Conservation (phyloP, 192 early-diverging fungal genomes). For the Cladochytrium replicatum region DNA sequence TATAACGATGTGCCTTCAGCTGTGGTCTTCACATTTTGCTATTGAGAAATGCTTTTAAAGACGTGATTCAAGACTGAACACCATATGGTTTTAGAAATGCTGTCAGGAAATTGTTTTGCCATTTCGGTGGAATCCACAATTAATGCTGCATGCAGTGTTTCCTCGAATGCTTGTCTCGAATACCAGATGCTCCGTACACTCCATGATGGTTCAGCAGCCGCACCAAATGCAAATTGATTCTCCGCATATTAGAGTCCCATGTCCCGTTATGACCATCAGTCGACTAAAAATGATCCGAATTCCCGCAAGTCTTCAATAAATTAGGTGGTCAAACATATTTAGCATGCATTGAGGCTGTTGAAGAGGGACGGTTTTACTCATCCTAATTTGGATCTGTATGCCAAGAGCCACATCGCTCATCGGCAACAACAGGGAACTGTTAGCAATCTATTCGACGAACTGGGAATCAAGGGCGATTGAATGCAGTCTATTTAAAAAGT, state of each 20-base stretch:
- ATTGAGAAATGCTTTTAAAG: no score
- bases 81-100: conserved; percentile 81
- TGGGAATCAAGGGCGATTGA: conserved; percentile 68
- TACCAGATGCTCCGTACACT: conserved; percentile 36
- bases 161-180: neutral
- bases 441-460: conserved; percentile 57
- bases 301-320: conserved; percentile 18
- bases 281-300: conserved; percentile 82
- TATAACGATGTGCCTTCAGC: no score
- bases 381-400: conserved; percentile 59
- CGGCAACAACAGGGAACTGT: conserved; percentile 54
- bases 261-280: conserved; percentile 82
- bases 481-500: conserved; percentile 66
- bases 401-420: conserved; percentile 83
- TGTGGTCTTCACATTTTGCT: no score
- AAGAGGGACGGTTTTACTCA: conserved; percentile 2
- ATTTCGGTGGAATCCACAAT: conserved; percentile 81
- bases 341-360: neutral
- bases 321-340: neutral
- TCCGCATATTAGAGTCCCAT: conserved; percentile 74
- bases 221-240: conserved; percentile 71
- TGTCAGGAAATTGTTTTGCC: conserved; percentile 78
- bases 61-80: conserved; percentile 65
- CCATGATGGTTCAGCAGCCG: conserved; percentile 33
- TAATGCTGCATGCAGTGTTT: conserved; percentile 47